Base-by-base conservation (phyloP, 2,329 filamentous ascomycete genomes). In the Trichoderma breve region DNA sequence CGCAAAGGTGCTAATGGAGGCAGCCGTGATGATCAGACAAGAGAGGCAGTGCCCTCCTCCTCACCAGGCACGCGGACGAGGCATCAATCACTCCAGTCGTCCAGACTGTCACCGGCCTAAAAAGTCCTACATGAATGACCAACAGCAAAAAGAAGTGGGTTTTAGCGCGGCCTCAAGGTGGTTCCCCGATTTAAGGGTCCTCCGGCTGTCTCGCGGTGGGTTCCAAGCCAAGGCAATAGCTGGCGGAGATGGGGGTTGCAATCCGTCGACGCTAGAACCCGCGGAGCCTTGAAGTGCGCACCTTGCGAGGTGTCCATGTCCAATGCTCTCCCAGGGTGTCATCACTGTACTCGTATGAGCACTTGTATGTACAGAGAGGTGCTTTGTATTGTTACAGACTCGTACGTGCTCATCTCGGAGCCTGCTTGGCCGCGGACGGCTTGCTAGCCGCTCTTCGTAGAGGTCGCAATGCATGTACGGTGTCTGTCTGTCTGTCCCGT, bases 71-170 rank as follows among this genome's bases (percentile, higher is more conserved):
- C 66, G 66, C 39, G 57, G 57, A 57, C 39, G 39, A 43, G 39
- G 39, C 39, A 43, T 43, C 39, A 43, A 43, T 43, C 39, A n/a
- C 30, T 36, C 11, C 30, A 43, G 57, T 58, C 21, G 4, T 8
- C 55, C n/a, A 32, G 34, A 9, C n/a, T 14, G 34, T n/a, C 24
- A 26, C 53, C 30, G 5, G 65, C 55, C 36, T 26, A 47, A 60
- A 47, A 70, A 70, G 66, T 69, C 66, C 66, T 69, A 68, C 51
- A 18, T 47, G 34, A 61, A 69, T 69, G 66, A 68, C 65, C 65
- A 68, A 36, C 65, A 60, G 65, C 66, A 61, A 51, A 61, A 51
- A 61, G 26, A 26, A 61, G 66, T 69, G 55, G 66, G 18, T 47
- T 43, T 36, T 51, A 47, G 61, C 61, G 61, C 47, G 61, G 14